These are phyloP conservation scores for Nymphaea colorata DNA, from an alignment of 164 flowering plant species.

Conservation along the genomic window DNA sequence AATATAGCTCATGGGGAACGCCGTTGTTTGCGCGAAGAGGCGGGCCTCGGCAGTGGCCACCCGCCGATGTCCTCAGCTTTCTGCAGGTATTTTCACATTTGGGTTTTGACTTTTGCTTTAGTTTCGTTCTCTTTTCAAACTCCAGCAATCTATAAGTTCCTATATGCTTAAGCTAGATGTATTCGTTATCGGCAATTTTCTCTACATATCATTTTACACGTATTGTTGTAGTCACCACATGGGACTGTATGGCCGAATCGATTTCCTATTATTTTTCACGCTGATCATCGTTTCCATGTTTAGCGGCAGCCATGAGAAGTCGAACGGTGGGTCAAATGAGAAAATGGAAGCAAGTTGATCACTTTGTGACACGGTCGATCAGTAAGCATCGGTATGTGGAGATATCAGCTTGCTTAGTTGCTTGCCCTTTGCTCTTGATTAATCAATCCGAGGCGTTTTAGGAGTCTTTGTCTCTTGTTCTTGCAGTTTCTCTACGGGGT, in stretches of 20 bases:
- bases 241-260: neutral
- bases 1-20: neutral
- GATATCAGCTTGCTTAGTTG: neutral
- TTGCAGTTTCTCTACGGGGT: conserved; percentile 69
- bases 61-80: neutral
- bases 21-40: neutral
- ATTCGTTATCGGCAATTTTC: too few species aligned
- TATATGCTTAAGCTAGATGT: too few species aligned
- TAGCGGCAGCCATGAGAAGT: neutral
- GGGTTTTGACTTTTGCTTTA: neutral
- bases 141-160: too few species aligned
- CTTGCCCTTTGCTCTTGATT: neutral
- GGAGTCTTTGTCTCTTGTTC: neutral
- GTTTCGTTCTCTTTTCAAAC: too few species aligned
- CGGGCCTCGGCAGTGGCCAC: neutral
- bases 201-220: neutral
- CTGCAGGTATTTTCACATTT: neutral
- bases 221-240: neutral
- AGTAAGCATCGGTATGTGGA: neutral
- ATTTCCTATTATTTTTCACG: neutral
- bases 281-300: neutral
- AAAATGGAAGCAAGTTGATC: neutral
- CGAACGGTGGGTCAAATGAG: neutral
- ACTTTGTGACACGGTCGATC: neutral
- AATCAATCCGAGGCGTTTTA: neutral